phyloP scores from a whole-genome alignment of 2,329 filamentous ascomycete species.

The Amauroascus verrucosus region DNA sequence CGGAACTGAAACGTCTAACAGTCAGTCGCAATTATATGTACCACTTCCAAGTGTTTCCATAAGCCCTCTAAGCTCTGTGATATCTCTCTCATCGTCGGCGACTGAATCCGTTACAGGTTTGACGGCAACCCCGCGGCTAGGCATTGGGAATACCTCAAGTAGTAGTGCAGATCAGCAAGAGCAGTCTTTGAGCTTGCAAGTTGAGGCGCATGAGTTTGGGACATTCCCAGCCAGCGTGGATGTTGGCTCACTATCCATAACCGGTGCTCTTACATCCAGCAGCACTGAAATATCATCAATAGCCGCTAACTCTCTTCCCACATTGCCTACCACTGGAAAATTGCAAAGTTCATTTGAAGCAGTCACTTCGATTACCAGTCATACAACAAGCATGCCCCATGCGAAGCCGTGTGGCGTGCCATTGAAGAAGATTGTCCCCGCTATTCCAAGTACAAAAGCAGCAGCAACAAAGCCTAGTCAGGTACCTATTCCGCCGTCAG shows the following conservation, averaged over 20 bases:
- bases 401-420: not conserved
- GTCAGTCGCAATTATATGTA: not conserved
- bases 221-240: not conserved
- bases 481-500: not conserved
- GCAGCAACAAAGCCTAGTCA: not conserved
- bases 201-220: not conserved
- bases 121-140: not conserved
- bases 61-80: not conserved
- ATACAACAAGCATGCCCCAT: not conserved
- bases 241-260: not conserved
- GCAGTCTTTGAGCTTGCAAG: not conserved
- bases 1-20: not conserved
- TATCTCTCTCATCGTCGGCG: not conserved
- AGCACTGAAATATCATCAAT: slow-evolving; percentile 10
- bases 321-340: not conserved
- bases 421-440: slow-evolving; percentile 9
- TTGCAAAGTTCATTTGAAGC: not conserved
- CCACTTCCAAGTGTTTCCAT: not conserved
- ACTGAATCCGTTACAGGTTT: not conserved
- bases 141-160: not conserved
- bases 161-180: not conserved
- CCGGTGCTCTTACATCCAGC: slow-evolving; percentile 4
- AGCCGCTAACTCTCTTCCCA: slow-evolving; percentile 5
- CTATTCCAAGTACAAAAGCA: not conserved
- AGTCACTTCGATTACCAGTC: not conserved